Evolutionary conservation across 148 eudicot genomes (phyloP), one percentile per base, ranked within the genome.

Genomic region (Polygonum aviculare): DNA sequence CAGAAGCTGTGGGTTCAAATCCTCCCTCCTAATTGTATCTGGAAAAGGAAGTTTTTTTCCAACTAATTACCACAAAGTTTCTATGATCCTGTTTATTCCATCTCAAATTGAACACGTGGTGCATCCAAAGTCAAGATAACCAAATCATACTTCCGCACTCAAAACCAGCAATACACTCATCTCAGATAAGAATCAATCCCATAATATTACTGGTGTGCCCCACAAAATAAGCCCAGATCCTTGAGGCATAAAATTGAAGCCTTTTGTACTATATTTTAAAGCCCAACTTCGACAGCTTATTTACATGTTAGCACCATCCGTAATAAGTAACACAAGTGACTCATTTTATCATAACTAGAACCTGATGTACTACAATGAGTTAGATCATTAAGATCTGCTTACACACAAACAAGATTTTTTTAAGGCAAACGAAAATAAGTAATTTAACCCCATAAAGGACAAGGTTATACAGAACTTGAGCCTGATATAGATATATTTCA

Each of bases 291-390:
- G 10, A 67, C 16, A 31, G 36, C 67, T 22, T 12, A 67, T 36
- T 67, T 16, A 65, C 72, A 67, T 67, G 72, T 67, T 67, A 67
- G 44, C 72, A 67, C 44, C 72, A 38, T 67, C 69, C 15, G 72
- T 67, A 15, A 35, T 16, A 38, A 67, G 72, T 38, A 67, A 11
- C 72, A 67, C 45, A 67, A 67, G 36, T 15, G 22, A 21, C 26
- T 26, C 36, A 60, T 22, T 22, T 60, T 22, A 60, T 60, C 69
- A 60, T 22, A 1, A 12, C 69, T 26, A 60, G 69, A 60, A 31
- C 9, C 45, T 36, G 45, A 67, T 67, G 44, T 36, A 67, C 19
- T 26, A 60, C 36, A 60, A 60, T 60, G 69, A 67, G 18, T 67
- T 38, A 67, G 38, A 60, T 60, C 36, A 36, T 67, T 45, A 67